phyloP scores from a whole-genome alignment of 257 asterid genomes.

The Knoxia roxburghii region DNA sequence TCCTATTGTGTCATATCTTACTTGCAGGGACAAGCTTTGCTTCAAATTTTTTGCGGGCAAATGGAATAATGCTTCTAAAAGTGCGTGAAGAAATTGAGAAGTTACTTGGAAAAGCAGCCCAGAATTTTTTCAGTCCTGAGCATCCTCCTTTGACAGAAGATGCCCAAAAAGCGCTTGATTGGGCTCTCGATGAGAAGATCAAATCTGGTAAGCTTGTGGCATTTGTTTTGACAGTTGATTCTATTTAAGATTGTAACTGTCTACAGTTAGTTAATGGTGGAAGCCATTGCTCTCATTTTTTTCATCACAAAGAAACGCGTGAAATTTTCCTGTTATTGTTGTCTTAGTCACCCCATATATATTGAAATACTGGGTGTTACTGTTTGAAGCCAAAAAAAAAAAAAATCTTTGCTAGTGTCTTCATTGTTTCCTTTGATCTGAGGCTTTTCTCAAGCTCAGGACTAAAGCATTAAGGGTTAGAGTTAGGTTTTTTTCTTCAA shows the following conservation, averaged over 20 bases:
- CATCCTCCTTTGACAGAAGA: conserved; percentile 69
- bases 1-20: conserved; percentile 6
- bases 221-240: conserved; percentile 1
- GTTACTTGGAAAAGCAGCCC: conserved; percentile 37
- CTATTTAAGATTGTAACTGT: not conserved
- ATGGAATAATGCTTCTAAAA: conserved; percentile 52
- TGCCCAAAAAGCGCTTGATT: conserved; percentile 59
- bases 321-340: not conserved
- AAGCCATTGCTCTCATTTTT: not conserved
- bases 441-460: not conserved
- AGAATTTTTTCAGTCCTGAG: conserved; percentile 42
- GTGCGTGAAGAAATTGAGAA: conserved; percentile 60
- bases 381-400: no score
- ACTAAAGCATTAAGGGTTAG: not conserved
- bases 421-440: not conserved
- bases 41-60: conserved; percentile 48
- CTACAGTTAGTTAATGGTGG: not conserved
- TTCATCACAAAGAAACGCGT: not conserved
- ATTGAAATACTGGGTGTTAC: no score
- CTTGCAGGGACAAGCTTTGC: conserved; percentile 64
- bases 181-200: conserved; percentile 59
- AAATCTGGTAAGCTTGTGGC: conserved; percentile 36
- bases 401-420: not conserved
- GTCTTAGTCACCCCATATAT: no score
- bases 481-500: not conserved